These are phyloP conservation scores for Saccharum hybrid DNA, from an alignment of 202 grass and related monocot species.

Conservation along the genomic window DNA sequence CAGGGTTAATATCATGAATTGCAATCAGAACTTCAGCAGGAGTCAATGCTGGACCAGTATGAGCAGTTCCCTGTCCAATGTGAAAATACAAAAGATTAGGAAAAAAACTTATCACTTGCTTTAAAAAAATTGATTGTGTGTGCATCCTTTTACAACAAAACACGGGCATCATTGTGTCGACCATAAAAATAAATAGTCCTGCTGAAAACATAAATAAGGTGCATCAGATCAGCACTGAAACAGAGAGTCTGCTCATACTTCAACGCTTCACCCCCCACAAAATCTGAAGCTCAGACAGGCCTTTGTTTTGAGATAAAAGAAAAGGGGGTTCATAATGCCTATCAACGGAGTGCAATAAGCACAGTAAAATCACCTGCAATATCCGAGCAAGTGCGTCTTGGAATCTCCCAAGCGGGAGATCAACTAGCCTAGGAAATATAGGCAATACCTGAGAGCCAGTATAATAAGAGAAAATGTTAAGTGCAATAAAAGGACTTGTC, in stretches of 20 bases:
- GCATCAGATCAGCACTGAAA: slow-evolving; percentile 7
- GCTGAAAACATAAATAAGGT: slow-evolving; percentile 13
- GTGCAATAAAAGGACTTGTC: not conserved
- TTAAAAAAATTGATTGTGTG: slow-evolving; percentile 13
- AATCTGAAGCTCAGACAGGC: not conserved
- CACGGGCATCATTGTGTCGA: not conserved
- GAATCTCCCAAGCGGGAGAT: slow-evolving; percentile 86
- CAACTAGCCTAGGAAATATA: slow-evolving; percentile 91
- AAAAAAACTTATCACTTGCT: not conserved
- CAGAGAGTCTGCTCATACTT: not conserved
- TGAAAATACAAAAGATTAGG: slow-evolving; percentile 18
- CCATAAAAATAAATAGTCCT: slow-evolving; percentile 27
- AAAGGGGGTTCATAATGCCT: not conserved
- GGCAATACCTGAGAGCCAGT: slow-evolving; percentile 74
- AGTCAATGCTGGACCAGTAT: slow-evolving; percentile 90
- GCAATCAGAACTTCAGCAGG: slow-evolving; percentile 96
- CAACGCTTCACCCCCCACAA: not conserved
- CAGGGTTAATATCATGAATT: slow-evolving; percentile 95
- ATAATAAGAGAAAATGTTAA: slow-evolving; percentile 15
- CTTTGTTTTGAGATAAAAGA: not conserved
- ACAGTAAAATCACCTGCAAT: slow-evolving; percentile 73
- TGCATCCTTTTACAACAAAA: slow-evolving; percentile 8
- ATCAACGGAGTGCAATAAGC: slow-evolving; percentile 21
- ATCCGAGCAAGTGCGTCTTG: slow-evolving; percentile 98
- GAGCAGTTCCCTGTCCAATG: slow-evolving; percentile 78